Percentiles rank a stretch among this genome's conserved stretches.
These are phyloP conservation scores for Talaromyces sp. DNA, from an alignment of 2,329 filamentous ascomycete genomes.

Conservation along the genomic window DNA sequence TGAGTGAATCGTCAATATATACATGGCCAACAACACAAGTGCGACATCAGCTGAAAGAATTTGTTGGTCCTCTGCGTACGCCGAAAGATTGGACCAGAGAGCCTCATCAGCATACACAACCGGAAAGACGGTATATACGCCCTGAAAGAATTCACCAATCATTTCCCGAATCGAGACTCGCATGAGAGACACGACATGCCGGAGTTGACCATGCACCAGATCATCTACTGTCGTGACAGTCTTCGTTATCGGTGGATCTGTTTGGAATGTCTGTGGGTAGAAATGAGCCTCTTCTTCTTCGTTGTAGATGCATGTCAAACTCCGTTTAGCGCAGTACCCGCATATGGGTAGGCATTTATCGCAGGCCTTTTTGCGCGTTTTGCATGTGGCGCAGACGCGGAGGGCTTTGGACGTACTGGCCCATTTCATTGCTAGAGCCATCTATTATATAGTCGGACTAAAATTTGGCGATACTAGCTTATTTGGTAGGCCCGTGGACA, in stretches of 20 bases:
- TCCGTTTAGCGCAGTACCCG: not conserved
- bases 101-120: not conserved
- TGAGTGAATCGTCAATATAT: not conserved
- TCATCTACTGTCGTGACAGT: not conserved
- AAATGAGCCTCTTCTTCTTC: not conserved
- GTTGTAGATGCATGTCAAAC: not conserved
- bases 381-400: not conserved
- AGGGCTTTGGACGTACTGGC: not conserved
- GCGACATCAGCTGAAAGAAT: not conserved
- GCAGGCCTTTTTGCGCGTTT: not conserved
- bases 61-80: not conserved
- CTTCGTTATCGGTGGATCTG: not conserved
- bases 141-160: not conserved
- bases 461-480: not conserved
- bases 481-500: not conserved
- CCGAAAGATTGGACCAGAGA: not conserved
- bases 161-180: not conserved
- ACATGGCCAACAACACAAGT: not conserved
- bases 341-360: not conserved
- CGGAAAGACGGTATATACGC: not conserved
- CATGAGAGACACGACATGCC: not conserved
- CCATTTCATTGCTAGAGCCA: not conserved
- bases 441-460: not conserved
- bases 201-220: not conserved
- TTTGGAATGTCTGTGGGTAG: not conserved